These are phyloP conservation scores for Dillenia turbinata DNA, from an alignment of 164 flowering plant species.

Conservation along the genomic window DNA sequence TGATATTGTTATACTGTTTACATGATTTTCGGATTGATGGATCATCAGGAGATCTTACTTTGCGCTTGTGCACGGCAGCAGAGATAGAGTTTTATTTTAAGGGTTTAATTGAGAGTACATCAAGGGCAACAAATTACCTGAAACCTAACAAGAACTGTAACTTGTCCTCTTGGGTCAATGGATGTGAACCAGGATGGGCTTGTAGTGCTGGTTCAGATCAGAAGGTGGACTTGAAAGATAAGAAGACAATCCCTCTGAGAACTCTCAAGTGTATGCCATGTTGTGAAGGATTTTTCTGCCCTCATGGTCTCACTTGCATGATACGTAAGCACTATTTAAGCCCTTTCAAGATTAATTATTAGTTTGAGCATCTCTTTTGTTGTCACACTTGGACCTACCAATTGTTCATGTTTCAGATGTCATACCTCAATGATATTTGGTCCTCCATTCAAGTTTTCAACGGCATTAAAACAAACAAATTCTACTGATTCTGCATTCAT, in stretches of 20 bases:
- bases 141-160: constrained; percentile 87
- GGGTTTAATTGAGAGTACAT: constrained; percentile 30
- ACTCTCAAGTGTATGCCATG: constrained; percentile 52
- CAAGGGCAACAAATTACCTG: constrained; percentile 41
- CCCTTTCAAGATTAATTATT: neutral
- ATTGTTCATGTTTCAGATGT: too few species aligned
- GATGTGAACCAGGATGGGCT: constrained; percentile 99
- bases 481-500: too few species aligned
- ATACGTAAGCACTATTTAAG: constrained; percentile 63
- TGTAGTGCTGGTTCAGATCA: constrained; percentile 38
- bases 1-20: too few species aligned
- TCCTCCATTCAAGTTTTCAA: too few species aligned
- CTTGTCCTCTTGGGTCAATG: constrained; percentile 63
- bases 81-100: constrained; percentile 69
- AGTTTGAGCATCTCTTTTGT: too few species aligned
- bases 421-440: too few species aligned
- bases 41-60: constrained; percentile 46
- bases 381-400: too few species aligned
- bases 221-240: constrained; percentile 48
- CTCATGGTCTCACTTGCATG: constrained; percentile 92
- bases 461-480: too few species aligned
- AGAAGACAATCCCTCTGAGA: constrained; percentile 51
- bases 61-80: constrained; percentile 80
- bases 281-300: constrained; percentile 96
- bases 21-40: constrained; percentile 3